Conservation (phyloP, 2,329 filamentous ascomycete genomes). For the Emergomyces orientalis region DNA sequence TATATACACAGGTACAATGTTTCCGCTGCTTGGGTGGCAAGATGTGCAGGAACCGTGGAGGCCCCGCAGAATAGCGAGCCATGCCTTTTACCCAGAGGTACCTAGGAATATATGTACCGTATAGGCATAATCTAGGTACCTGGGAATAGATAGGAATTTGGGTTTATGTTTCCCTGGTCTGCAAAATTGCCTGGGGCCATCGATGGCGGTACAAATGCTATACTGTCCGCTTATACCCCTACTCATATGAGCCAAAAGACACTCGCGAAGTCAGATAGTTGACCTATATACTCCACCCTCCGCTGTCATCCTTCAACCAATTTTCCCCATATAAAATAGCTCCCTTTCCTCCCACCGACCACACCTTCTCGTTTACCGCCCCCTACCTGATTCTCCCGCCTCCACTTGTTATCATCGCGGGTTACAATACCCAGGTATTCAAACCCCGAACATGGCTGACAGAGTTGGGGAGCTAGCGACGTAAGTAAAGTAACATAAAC, state of each 20-base stretch:
- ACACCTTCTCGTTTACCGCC: neutral
- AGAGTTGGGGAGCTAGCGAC: neutral
- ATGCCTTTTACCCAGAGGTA: neutral
- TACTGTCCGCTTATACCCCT: too few relatives aligned
- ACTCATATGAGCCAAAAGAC: too few relatives aligned
- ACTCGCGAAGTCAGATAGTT: neutral
- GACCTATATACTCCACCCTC: too few relatives aligned
- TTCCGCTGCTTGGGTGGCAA: too few relatives aligned
- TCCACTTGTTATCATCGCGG: neutral
- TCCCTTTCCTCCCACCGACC: too few relatives aligned
- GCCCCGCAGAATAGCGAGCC: neutral
- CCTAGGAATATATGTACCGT: neutral
- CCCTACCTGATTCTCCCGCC: neutral
- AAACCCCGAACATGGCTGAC: slow-evolving; percentile 14
- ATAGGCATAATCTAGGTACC: neutral
- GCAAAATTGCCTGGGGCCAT: too few relatives aligned
- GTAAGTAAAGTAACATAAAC: slow-evolving; percentile 4
- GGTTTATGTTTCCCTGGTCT: neutral
- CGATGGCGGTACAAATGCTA: neutral
- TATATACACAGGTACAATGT: too few relatives aligned
- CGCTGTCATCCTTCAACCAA: neutral
- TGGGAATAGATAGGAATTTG: neutral
- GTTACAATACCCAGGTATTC: slow-evolving; percentile 15
- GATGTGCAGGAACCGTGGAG: neutral
- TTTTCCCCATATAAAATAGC: neutral